Evolutionary conservation across 2,329 filamentous ascomycete genomes (phyloP), one percentile per base, ranked within the genome.

Genomic region (Verticillium zaregamsianum): DNA sequence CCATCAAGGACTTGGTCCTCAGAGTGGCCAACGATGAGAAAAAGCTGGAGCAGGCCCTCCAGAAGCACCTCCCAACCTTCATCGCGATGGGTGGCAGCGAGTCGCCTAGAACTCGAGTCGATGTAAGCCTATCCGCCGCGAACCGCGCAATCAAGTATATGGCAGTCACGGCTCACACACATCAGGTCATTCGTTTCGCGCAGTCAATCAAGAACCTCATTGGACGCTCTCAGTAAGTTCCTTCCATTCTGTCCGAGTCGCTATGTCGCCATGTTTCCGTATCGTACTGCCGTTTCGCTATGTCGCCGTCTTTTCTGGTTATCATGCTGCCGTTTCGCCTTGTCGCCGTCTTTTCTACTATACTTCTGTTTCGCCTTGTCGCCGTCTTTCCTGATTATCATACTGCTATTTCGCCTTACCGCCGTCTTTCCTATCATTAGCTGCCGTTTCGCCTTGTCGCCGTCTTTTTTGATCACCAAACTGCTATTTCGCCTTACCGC

Each of bases 11-110:
- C 23, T 86, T 89, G 66, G 95, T 97, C 69, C 72, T 87, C 17
- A 90, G 86, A 32, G 86, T 94, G 59, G 90, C 93, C 32, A 90
- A 92, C 68, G 89, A 92, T 59, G 94, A 97, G 72, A 82, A 86
- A 65, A 96, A 94, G 77, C 85, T 99, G 1, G 87, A 94, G 72
- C 79, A 87, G 28, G 80, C 95, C 17, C 82, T 99, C 20, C 87
- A 90, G 69, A 88, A 85, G 52, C 97, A 94, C 71, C 81, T 99
- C 31, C 80, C 90, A 3, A 90, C 94, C 0, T 78, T 98, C 12
- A 83, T 99, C 3, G 82, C 97, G 62, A 98, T 98, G 73, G 87
- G 96, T 35, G 88, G 84, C 35, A 97, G 93, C 57, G 90, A 92
- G 28, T 86, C 93, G 76, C 83, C 87, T 58, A 82, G 87, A 55